Percentiles rank a stretch among this genome's conserved stretches.
These are phyloP conservation scores for Umbelopsis isabellina DNA, from an alignment of 192 early-diverging fungal genomes.

Conservation along the genomic window DNA sequence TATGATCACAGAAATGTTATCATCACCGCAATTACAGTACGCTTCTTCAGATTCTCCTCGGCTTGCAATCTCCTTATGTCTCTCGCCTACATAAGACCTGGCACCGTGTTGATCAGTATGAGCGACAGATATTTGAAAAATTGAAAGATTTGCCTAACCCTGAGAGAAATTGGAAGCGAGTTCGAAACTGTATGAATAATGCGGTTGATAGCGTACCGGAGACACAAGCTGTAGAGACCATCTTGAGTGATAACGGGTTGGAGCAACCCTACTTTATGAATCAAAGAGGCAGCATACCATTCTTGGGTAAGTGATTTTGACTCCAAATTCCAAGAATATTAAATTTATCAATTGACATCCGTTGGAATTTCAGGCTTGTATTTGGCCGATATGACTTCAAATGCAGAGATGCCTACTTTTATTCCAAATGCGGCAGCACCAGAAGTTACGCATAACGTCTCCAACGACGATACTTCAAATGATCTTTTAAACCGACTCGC, in stretches of 20 bases:
- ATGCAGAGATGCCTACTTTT: constrained; percentile 60
- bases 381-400: constrained; percentile 60
- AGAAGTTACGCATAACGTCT: background rate
- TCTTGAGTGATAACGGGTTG: constrained; percentile 25
- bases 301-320: constrained; percentile 47
- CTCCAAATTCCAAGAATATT: background rate
- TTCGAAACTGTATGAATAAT: constrained; percentile 60
- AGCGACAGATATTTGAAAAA: constrained; percentile 51
- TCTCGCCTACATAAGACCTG: constrained; percentile 58
- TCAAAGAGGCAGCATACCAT: constrained; percentile 59
- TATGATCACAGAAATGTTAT: constrained; percentile 53
- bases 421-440: constrained; percentile 25
- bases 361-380: constrained; percentile 48
- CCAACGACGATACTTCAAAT: background rate
- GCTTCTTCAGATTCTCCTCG: constrained; percentile 60
- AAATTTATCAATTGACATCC: background rate
- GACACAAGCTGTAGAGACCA: constrained; percentile 35
- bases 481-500: constrained; percentile 7
- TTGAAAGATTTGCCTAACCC: constrained; percentile 54
- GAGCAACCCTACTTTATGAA: constrained; percentile 22
- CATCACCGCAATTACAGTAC: constrained; percentile 63
- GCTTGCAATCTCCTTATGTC: constrained; percentile 57
- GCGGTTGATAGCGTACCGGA: constrained; percentile 52
- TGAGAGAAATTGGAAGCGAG: constrained; percentile 59
- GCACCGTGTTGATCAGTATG: constrained; percentile 47